Percentiles rank a stretch among this genome's conserved stretches.
Conservation (phyloP, 2,329 filamentous ascomycete genomes). For the Hypoxylon rubiginosum region DNA sequence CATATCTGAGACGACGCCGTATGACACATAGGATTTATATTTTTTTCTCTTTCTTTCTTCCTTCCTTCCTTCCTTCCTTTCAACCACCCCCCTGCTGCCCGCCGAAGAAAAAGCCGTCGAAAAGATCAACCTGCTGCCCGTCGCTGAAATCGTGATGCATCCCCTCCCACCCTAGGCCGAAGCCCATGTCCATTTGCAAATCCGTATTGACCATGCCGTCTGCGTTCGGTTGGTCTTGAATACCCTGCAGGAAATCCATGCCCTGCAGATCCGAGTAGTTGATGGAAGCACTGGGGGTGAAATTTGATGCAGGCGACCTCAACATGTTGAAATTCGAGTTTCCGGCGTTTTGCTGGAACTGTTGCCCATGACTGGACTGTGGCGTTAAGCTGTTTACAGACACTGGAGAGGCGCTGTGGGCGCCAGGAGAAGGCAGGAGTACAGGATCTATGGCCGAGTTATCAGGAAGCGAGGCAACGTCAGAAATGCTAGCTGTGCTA, state of each 20-base stretch:
- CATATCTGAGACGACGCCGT: slow-evolving; percentile 6
- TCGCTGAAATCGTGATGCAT: slow-evolving; percentile 74
- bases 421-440: slow-evolving; percentile 61
- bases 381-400: slow-evolving; percentile 53
- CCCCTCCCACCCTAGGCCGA: slow-evolving; percentile 74
- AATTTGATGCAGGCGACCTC: slow-evolving; percentile 49
- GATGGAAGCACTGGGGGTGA: slow-evolving; percentile 46
- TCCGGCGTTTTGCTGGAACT: slow-evolving; percentile 36
- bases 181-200: slow-evolving; percentile 72
- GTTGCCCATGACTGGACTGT: slow-evolving; percentile 49
- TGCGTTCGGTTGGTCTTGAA: slow-evolving; percentile 53
- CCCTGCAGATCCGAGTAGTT: slow-evolving; percentile 64
- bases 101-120: slow-evolving; percentile 81
- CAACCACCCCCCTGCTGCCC: slow-evolving; percentile 59
- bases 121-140: slow-evolving; percentile 73
- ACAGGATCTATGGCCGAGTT: slow-evolving; percentile 59
- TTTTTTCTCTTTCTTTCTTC: slow-evolving; percentile 4
- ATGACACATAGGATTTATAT: slow-evolving; percentile 4
- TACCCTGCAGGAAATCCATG: slow-evolving; percentile 67
- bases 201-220: slow-evolving; percentile 55
- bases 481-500: slow-evolving; percentile 56
- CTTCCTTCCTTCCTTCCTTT: too few relatives aligned
- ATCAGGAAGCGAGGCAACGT: slow-evolving; percentile 53
- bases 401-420: slow-evolving; percentile 53
- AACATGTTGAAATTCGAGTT: slow-evolving; percentile 46